Base-by-base conservation (phyloP, 2,329 filamentous ascomycete species). In the Endocalyx cinctus region DNA sequence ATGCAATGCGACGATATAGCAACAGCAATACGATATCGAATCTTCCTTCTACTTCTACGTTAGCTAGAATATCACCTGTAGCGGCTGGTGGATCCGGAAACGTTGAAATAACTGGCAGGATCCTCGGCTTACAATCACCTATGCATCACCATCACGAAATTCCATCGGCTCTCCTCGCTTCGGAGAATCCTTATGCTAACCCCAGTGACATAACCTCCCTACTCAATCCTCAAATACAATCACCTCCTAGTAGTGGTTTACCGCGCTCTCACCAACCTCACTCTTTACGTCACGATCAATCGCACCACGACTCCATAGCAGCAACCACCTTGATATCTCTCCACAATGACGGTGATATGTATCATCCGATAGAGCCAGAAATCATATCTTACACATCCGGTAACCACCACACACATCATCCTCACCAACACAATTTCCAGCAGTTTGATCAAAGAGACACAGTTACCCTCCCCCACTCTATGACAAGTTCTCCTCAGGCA, bases 351-450 rank as follows among this genome's bases (percentile, higher is more conserved):
- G 42, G 51, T 11, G 57, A 58, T 18, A 56, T 66, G 17, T 72
- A 71, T 49, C 70, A 75, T 33, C 74, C 72, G 17, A 77, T 78
- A 52, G 73, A 78, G 48, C 73, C 74, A n/a, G 72, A 73, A 44
- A 76, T 77, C 34, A 76, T 77, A 45, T 67, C n/a, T n/a, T n/a
- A n/a, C 62, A 28, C 66, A 69, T 32, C 47, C 59, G 20, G n/a
- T 23, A 23, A 23, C 20, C 20, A 23, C 1, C 43, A 52, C 2
- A 48, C 47, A 16, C 50, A 55, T 23, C 48, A 54, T 17, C 46
- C 41, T 17, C 53, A 42, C 11, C 47, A 50, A 14, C 54, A 46
- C 6, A 50, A 53, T 10, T 53, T 50, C 15, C 41, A 45, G 23
- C 49, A 48, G 23, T 43, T 47, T 32, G 39, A n/a, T n/a, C n/a